Conservation (phyloP, 2,329 filamentous ascomycete species). For the Leptosphaerulina australis region DNA sequence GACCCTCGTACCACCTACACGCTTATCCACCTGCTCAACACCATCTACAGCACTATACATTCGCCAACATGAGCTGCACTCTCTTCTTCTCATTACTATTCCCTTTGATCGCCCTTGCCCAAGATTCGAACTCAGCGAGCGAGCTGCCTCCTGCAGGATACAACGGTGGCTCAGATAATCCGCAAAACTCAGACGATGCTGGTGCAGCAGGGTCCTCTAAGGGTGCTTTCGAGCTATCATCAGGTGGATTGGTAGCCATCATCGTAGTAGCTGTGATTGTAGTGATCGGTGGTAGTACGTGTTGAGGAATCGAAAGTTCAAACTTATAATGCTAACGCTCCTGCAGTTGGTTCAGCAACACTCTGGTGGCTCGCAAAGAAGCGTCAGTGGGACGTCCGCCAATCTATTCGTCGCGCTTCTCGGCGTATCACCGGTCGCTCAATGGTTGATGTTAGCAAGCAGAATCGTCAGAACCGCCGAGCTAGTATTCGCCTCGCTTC, state of each 20-base stretch:
- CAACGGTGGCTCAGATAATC: constrained; percentile 48
- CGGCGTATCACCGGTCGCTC: constrained; percentile 53
- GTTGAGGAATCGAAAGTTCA: neutral
- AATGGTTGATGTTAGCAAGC: constrained; percentile 30
- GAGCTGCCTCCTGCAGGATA: constrained; percentile 39
- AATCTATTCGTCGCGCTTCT: constrained; percentile 71
- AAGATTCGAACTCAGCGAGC: constrained; percentile 28
- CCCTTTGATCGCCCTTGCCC: constrained; percentile 38
- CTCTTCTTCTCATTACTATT: constrained; percentile 34
- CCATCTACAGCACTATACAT: constrained; percentile 19
- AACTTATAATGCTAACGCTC: constrained; percentile 18
- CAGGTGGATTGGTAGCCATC: constrained; percentile 74
- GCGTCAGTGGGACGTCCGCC: constrained; percentile 79
- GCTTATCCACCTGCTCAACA: constrained; percentile 13
- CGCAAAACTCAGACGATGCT: constrained; percentile 49
- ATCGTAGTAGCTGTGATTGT: constrained; percentile 73
- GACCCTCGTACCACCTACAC: constrained; percentile 41
- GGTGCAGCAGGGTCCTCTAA: constrained; percentile 70
- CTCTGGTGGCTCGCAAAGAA: constrained; percentile 85
- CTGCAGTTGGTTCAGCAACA: constrained; percentile 65
- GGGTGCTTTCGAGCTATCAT: constrained; percentile 68
- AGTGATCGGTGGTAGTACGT: constrained; percentile 67
- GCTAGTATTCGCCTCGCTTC: constrained; percentile 46
- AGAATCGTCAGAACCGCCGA: constrained; percentile 43
- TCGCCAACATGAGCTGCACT: constrained; percentile 36